Conservation (phyloP, 2,329 filamentous ascomycete species). For the Aureobasidium sp. region DNA sequence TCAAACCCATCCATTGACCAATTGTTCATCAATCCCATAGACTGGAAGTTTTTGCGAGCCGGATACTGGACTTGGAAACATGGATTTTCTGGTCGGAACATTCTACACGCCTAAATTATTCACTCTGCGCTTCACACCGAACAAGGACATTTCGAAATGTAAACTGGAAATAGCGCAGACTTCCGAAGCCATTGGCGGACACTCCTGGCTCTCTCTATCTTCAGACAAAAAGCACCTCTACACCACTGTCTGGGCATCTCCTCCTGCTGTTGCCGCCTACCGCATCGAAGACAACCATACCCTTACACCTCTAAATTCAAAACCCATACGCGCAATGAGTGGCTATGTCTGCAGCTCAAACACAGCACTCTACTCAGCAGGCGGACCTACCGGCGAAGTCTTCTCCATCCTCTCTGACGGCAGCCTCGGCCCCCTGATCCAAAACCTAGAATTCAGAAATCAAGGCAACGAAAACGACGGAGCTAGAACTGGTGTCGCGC, state of each 20-base stretch:
- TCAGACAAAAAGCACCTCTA: constrained; percentile 23
- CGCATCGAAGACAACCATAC: constrained; percentile 18
- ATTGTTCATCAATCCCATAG: not conserved
- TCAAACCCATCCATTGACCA: not conserved
- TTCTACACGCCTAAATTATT: constrained; percentile 26
- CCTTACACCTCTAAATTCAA: constrained; percentile 25
- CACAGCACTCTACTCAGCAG: constrained; percentile 25
- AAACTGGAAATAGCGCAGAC: constrained; percentile 16
- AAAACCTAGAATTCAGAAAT: constrained; percentile 25
- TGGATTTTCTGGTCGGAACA: constrained; percentile 29
- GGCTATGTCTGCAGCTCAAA: constrained; percentile 22
- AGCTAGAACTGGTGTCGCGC: constrained; percentile 21
- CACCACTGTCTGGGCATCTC: constrained; percentile 28
- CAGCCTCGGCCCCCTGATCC: constrained; percentile 23
- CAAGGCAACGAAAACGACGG: constrained; percentile 19
- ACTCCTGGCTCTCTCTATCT: constrained; percentile 28
- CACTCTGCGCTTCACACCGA: constrained; percentile 24
- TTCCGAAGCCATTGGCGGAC: constrained; percentile 24
- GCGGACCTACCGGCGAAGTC: constrained; percentile 27
- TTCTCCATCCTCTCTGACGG: constrained; percentile 23
- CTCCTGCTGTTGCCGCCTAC: constrained; percentile 26
- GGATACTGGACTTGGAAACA: constrained; percentile 3
- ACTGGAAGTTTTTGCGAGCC: too few species aligned
- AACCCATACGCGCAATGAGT: constrained; percentile 21
- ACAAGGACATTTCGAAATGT: constrained; percentile 1